Percentiles rank a stretch among this genome's conserved stretches.
These are phyloP conservation scores for Thielaviopsis punctulata DNA, from an alignment of 2,329 filamentous ascomycete genomes.

Conservation along the genomic window DNA sequence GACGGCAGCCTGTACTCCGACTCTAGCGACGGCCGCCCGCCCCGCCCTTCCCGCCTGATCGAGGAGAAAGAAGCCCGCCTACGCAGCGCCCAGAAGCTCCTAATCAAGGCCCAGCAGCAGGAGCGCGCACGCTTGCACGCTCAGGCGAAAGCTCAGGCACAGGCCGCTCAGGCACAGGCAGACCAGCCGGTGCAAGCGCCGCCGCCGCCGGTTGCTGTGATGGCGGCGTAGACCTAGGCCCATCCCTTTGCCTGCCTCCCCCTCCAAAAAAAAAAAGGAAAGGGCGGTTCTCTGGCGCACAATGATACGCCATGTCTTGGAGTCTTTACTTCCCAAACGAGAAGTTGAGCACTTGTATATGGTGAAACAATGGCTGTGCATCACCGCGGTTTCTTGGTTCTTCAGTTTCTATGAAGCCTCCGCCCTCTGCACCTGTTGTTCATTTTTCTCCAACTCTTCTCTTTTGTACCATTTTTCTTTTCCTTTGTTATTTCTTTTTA, in stretches of 20 bases:
- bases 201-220: not conserved
- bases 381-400: not conserved
- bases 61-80: conserved; percentile 24
- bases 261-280: too few relatives aligned
- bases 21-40: conserved; percentile 15
- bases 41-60: conserved; percentile 16
- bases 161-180: too few relatives aligned
- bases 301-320: not conserved
- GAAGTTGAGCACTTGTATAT: not conserved
- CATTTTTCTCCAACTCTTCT: not conserved
- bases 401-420: not conserved
- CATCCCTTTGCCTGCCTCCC: too few relatives aligned
- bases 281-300: not conserved
- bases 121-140: not conserved
- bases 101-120: conserved; percentile 17
- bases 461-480: not conserved
- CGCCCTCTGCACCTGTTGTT: not conserved
- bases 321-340: not conserved
- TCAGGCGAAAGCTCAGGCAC: not conserved
- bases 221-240: not conserved
- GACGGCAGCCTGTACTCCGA: conserved; percentile 14
- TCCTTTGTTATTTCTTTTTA: not conserved
- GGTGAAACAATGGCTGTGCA: not conserved
- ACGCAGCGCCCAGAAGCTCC: conserved; percentile 23
- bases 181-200: not conserved